These are phyloP conservation scores for Tulasnella sp. DNA, from an alignment of 768 basidiomycete genomes.

Conservation along the genomic window DNA sequence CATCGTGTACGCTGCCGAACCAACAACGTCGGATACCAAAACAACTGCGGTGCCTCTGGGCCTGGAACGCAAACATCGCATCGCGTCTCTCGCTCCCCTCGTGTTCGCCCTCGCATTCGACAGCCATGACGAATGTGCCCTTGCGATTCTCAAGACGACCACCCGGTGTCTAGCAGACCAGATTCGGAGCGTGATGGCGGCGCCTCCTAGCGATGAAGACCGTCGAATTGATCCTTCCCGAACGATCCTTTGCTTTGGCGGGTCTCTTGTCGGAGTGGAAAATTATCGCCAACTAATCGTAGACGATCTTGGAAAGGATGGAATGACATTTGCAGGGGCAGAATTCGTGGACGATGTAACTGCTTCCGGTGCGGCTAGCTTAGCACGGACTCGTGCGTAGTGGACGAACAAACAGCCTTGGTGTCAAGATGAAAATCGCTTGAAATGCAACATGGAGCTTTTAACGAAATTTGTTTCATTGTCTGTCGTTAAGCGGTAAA, in stretches of 20 bases:
- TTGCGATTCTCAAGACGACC: slow-evolving; percentile 53
- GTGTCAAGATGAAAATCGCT: background rate
- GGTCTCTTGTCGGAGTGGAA: slow-evolving; percentile 65
- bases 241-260: slow-evolving; percentile 70
- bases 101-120: slow-evolving; percentile 77
- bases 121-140: slow-evolving; percentile 51
- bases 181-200: slow-evolving; percentile 50
- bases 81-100: slow-evolving; percentile 68
- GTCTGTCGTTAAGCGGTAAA: background rate
- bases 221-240: slow-evolving; percentile 40
- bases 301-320: slow-evolving; percentile 53
- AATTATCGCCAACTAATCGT: slow-evolving; percentile 55
- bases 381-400: slow-evolving; percentile 36
- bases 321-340: slow-evolving; percentile 56
- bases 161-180: slow-evolving; percentile 57
- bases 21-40: slow-evolving; percentile 35
- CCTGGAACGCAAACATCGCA: slow-evolving; percentile 61
- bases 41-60: slow-evolving; percentile 36
- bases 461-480: background rate
- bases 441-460: background rate
- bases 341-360: slow-evolving; percentile 69
- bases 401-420: background rate
- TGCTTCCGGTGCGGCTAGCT: slow-evolving; percentile 56
- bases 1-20: slow-evolving; percentile 62
- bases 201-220: background rate